Percentiles rank a stretch among this genome's conserved stretches.
Evolutionary conservation across 805 yeast genomes (phyloP).

Genomic region (Suhomyces sp.): DNA sequence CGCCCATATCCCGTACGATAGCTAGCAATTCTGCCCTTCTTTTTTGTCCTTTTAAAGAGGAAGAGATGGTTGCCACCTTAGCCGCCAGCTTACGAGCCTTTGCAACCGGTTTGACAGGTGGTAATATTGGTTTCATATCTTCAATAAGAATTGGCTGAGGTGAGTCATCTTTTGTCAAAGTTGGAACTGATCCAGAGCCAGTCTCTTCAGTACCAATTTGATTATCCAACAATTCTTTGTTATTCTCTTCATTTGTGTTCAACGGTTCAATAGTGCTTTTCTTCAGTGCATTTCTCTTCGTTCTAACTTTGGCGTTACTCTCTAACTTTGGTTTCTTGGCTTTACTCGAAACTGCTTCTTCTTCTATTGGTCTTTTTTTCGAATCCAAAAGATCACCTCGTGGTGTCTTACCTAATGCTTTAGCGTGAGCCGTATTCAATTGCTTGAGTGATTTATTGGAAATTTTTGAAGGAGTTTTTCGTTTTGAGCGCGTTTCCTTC

Average conservation of each 20-base stretch:
- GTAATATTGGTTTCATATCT: conserved; percentile 10
- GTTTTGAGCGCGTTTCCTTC: conserved; percentile 9
- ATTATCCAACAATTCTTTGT: background rate
- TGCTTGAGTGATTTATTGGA: conserved; percentile 10
- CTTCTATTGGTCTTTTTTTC: background rate
- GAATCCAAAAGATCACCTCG: conserved; percentile 14
- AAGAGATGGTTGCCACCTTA: background rate
- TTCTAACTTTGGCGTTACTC: background rate
- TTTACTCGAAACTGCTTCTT: background rate
- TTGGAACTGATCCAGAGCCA: background rate
- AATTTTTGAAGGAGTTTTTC: conserved; percentile 1
- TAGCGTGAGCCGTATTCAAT: conserved; percentile 15
- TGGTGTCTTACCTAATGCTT: conserved; percentile 25
- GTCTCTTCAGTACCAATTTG: background rate
- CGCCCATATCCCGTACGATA: conserved; percentile 34
- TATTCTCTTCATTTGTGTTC: background rate
- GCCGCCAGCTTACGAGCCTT: background rate
- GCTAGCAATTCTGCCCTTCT: conserved; percentile 29
- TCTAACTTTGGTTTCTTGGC: background rate
- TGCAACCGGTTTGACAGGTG: conserved; percentile 4
- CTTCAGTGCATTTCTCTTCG: background rate
- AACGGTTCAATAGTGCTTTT: background rate
- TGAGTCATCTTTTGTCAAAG: background rate
- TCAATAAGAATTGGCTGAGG: conserved; percentile 4
- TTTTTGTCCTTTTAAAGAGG: conserved; percentile 28